These are phyloP conservation scores for Aspergillus ochraceus DNA, from an alignment of 2,329 filamentous ascomycete genomes.

Conservation along the genomic window DNA sequence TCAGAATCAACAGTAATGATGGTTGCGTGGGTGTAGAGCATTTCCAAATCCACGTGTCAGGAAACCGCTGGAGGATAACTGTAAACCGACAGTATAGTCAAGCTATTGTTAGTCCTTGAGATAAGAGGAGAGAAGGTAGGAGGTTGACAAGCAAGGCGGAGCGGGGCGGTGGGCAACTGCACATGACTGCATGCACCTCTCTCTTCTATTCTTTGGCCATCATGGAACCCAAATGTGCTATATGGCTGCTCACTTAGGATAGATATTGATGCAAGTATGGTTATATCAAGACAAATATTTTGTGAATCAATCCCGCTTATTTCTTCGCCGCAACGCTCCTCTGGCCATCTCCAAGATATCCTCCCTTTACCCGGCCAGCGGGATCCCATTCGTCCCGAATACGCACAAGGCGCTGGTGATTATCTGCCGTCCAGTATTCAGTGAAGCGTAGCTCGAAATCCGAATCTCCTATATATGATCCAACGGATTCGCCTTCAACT, in stretches of 20 bases:
- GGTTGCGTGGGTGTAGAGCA: slow-evolving; percentile 52
- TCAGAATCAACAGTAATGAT: slow-evolving; percentile 53
- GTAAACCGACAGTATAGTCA: neutral
- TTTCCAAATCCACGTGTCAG: slow-evolving; percentile 9
- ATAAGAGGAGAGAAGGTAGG: neutral
- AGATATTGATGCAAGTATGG: no score
- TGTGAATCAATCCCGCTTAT: neutral
- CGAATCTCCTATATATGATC: slow-evolving; percentile 57
- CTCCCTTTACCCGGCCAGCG: slow-evolving; percentile 15
- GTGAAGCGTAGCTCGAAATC: slow-evolving; percentile 52
- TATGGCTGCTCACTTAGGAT: no score
- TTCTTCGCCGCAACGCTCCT: neutral
- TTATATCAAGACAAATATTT: no score
- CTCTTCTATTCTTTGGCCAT: no score
- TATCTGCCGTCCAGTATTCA: slow-evolving; percentile 50
- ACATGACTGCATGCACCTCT: neutral
- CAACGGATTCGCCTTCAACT: slow-evolving; percentile 45
- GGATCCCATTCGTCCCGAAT: slow-evolving; percentile 33
- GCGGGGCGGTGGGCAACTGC: neutral
- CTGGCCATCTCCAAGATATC: neutral
- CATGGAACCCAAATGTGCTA: no score
- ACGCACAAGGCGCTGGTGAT: slow-evolving; percentile 44
- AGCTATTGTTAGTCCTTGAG: neutral
- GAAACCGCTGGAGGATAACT: neutral
- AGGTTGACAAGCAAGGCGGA: neutral